A percentile compares a stretch with the other conserved stretches of the same genome.
Evolutionary conservation across 306 rosid genomes (phyloP).

Genomic region (Cucurbita pepo): DNA sequence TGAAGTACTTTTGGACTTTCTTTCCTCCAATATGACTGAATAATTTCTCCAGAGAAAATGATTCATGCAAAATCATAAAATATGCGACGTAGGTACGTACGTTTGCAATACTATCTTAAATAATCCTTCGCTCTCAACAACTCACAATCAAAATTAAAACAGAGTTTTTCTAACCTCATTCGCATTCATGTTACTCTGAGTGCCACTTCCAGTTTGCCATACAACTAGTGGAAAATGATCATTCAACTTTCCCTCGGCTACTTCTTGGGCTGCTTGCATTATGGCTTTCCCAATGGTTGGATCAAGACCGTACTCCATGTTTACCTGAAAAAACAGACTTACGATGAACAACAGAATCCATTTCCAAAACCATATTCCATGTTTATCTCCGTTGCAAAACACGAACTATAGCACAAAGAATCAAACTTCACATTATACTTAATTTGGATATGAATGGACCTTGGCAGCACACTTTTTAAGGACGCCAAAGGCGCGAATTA

Average conservation of each 20-base stretch:
- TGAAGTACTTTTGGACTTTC: too few relatives aligned
- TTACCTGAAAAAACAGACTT: conserved; percentile 40
- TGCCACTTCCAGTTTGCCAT: conserved; percentile 99
- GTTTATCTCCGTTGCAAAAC: neutral
- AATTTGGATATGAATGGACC: conserved; percentile 15
- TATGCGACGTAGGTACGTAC: neutral
- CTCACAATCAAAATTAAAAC: neutral
- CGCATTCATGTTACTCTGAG: conserved; percentile 98
- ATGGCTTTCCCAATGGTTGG: conserved; percentile 70
- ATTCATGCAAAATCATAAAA: neutral
- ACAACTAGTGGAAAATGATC: conserved; percentile 94
- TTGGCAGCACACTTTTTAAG: conserved; percentile 90
- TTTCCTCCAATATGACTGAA: too few relatives aligned
- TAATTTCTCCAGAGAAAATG: neutral
- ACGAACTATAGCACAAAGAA: neutral
- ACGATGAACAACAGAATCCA: neutral
- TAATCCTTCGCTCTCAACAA: neutral
- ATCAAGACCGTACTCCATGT: conserved; percentile 87
- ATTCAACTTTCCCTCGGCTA: conserved; percentile 88
- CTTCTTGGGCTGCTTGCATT: conserved; percentile 90
- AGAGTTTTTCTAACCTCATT: conserved; percentile 43
- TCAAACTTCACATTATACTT: neutral
- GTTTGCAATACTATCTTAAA: neutral
- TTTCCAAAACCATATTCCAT: neutral
- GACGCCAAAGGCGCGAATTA: conserved; percentile 79